Base-by-base conservation (phyloP, 352 stramenopile genomes). In the Phytophthora megakarya region DNA sequence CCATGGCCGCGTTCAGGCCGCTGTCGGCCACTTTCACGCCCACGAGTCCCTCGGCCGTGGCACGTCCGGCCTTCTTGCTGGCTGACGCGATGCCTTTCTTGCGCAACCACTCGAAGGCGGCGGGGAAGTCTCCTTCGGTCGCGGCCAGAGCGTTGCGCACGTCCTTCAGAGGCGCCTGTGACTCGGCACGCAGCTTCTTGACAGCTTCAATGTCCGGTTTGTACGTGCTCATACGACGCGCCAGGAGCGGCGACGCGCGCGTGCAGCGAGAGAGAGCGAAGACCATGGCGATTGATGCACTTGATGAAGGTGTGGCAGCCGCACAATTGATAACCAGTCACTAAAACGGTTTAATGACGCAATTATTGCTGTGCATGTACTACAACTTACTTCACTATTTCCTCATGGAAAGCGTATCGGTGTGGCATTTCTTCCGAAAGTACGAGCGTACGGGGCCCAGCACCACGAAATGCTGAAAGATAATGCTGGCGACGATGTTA, bases 101-200 rank as follows among this genome's bases (percentile, higher is more conserved):
- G 49, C 90, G 85, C 12, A 97, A 75, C 88, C 88, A 96, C 66
- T 95, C 80, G 51, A 97, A 95, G 15, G 90, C 88, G 5, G 84
- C 82, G 3, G 75, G 80, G 56, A 97, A 90, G 57, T 96, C 86
- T 44, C 87, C 89, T 16, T 88, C 62, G 1, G 89, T 90, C 19
- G 78, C 86, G 26, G 81, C 81, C 35, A 97, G 62, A 26, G 90
- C 90, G 51, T 95, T 94, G 73, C 92, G 95, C 68, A 95, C 90
- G 73, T 97, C 90, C 61, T 92, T 87, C 59, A 97, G 80, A 19
- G 88, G 90, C 38, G 90, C 90, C 61, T 94, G 85, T 22, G 89
- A 96, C 48, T 88, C 86, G 10, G 76, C 70, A 22, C 90, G 85
- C 37, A 97, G 81, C 75, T 97, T 89, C 73, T 96, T 96, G 44